Percentiles rank a stretch among this genome's conserved stretches.
These are phyloP conservation scores for Oryza meridionalis DNA, from an alignment of 176 grass and related monocot genomes.

Conservation along the genomic window DNA sequence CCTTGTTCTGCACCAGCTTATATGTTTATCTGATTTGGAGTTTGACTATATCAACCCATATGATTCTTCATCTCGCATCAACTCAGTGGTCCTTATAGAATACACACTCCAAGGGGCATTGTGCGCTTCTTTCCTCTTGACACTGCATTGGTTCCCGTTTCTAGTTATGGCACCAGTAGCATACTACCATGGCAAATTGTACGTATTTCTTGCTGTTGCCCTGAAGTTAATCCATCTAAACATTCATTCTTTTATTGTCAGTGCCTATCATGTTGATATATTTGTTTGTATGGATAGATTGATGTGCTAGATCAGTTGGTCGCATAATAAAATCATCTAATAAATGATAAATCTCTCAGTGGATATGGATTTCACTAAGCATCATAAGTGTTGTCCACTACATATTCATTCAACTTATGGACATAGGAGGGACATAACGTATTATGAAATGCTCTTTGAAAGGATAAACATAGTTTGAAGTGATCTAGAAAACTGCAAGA, in stretches of 20 bases:
- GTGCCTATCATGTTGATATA: not conserved
- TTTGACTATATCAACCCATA: slow-evolving; percentile 96
- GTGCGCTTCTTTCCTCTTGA: slow-evolving; percentile 73
- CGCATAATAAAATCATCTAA: not conserved
- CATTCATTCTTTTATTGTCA: slow-evolving; percentile 1
- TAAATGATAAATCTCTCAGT: not conserved
- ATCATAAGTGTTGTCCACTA: not conserved
- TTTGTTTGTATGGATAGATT: slow-evolving; percentile 16
- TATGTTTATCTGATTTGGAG: slow-evolving; percentile 90
- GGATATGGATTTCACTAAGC: not conserved
- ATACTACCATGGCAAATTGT: slow-evolving; percentile 92
- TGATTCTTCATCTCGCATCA: slow-evolving; percentile 88
- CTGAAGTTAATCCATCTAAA: slow-evolving; percentile 23
- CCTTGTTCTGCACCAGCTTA: slow-evolving; percentile 63
- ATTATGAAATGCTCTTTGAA: not conserved
- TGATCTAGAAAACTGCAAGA: slow-evolving; percentile 4
- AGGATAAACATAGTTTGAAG: not conserved
- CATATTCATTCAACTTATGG: not conserved
- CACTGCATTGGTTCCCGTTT: slow-evolving; percentile 86
- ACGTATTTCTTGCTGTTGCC: slow-evolving; percentile 39
- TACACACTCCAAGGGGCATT: slow-evolving; percentile 68
- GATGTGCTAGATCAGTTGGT: slow-evolving; percentile 10
- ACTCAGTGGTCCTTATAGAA: slow-evolving; percentile 75
- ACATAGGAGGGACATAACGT: not conserved
- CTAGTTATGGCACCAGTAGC: slow-evolving; percentile 80